Conservation (phyloP, 495 filamentous ascomycete species). For the Talaromyces proteolyticus region DNA sequence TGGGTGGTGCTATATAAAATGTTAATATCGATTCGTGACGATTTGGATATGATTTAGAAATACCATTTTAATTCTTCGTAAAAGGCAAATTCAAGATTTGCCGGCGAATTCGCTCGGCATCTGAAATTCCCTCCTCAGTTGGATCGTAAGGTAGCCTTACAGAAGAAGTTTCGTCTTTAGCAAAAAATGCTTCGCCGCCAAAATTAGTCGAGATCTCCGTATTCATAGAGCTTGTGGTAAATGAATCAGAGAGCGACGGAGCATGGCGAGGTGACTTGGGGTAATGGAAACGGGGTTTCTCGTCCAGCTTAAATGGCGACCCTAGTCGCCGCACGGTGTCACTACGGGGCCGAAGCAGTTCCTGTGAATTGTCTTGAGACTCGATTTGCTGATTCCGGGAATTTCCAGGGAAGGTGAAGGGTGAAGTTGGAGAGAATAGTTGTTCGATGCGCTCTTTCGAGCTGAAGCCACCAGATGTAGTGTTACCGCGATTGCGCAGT, state of each 20-base stretch:
- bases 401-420: slow-evolving; percentile 26
- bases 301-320: slow-evolving; percentile 44
- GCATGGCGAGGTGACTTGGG: slow-evolving; percentile 26
- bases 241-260: slow-evolving; percentile 39
- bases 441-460: slow-evolving; percentile 25
- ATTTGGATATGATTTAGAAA: background rate
- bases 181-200: slow-evolving; percentile 1
- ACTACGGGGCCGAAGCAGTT: slow-evolving; percentile 18
- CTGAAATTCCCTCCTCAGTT: slow-evolving; percentile 34
- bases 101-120: slow-evolving; percentile 42
- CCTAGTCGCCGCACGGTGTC: slow-evolving; percentile 43
- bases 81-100: slow-evolving; percentile 39
- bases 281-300: slow-evolving; percentile 15
- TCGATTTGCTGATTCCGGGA: slow-evolving; percentile 19
- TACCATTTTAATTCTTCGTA: slow-evolving; percentile 23
- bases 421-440: slow-evolving; percentile 44
- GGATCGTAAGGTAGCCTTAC: slow-evolving; percentile 27
- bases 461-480: slow-evolving; percentile 26
- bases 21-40: background rate
- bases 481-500: slow-evolving; percentile 45
- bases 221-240: slow-evolving; percentile 21
- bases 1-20: background rate
- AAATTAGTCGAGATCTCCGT: slow-evolving; percentile 2
- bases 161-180: slow-evolving; percentile 4
- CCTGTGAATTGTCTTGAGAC: slow-evolving; percentile 22